phyloP scores from a whole-genome alignment of 2,329 filamentous ascomycete species.

The Pyrenophora tritici-repentis region DNA sequence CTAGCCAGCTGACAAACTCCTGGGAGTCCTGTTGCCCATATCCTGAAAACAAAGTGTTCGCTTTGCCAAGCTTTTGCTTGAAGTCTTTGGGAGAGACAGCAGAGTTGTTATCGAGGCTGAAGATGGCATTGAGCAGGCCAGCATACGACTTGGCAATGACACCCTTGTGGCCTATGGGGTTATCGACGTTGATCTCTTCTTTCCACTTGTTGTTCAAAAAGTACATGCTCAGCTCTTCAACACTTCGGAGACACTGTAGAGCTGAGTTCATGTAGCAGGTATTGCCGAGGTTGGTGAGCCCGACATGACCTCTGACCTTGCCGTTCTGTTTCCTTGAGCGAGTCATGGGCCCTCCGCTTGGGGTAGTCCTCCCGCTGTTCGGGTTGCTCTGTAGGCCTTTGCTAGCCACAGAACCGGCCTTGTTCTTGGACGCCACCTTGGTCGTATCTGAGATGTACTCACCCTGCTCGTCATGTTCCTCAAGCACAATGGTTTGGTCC shows the following conservation, averaged over 20 bases:
- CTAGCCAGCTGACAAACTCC: constrained; percentile 91
- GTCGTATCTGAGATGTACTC: constrained; percentile 60
- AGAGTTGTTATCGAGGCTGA: constrained; percentile 67
- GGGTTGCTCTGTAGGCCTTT: constrained; percentile 48
- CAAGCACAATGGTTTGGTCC: constrained; percentile 79
- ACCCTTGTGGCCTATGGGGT: constrained; percentile 84
- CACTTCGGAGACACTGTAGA: constrained; percentile 88
- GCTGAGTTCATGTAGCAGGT: constrained; percentile 99
- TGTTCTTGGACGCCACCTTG: constrained; percentile 52
- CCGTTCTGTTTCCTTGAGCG: constrained; percentile 73
- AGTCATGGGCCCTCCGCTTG: constrained; percentile 67
- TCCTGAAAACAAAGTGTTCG: constrained; percentile 84
- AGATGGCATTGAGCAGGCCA: constrained; percentile 75
- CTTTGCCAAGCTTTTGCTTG: constrained; percentile 79
- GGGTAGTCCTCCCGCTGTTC: constrained; percentile 69
- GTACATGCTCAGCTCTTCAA: constrained; percentile 91
- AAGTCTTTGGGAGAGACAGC: constrained; percentile 80
- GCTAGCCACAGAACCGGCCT: constrained; percentile 41
- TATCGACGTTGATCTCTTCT: constrained; percentile 80
- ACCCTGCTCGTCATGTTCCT: constrained; percentile 66
- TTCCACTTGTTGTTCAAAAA: constrained; percentile 73
- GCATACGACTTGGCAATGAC: constrained; percentile 86
- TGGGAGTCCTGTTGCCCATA: constrained; percentile 98
- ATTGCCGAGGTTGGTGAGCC: constrained; percentile 88
- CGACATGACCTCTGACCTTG: constrained; percentile 75